These are phyloP conservation scores for Neofusicoccum kwambonambiense DNA, from an alignment of 2,329 filamentous ascomycete species.

Conservation along the genomic window DNA sequence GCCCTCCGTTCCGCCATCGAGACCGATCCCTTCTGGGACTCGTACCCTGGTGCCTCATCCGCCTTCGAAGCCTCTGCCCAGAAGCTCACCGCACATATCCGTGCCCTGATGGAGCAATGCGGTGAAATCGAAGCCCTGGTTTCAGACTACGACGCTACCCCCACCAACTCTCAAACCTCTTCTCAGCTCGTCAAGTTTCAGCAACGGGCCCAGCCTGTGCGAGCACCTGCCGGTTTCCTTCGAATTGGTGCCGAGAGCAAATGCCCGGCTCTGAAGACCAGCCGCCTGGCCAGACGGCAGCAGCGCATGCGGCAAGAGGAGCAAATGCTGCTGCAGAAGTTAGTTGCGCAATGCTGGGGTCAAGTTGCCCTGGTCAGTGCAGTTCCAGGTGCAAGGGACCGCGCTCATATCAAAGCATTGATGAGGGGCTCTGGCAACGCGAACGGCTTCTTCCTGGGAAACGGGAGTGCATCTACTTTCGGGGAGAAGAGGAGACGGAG, in stretches of 20 bases:
- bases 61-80: conserved; percentile 44
- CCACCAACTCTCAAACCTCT: conserved; percentile 20
- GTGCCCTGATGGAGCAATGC: conserved; percentile 47
- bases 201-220: conserved; percentile 8
- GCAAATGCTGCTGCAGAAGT: conserved; percentile 41
- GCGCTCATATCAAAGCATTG: conserved; percentile 6
- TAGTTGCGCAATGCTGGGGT: conserved; percentile 45
- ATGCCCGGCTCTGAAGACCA: conserved; percentile 32
- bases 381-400: neutral
- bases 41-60: conserved; percentile 39
- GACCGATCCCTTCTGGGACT: conserved; percentile 45
- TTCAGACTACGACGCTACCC: conserved; percentile 25
- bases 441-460: neutral
- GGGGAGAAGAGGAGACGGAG: conserved; percentile 16
- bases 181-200: neutral
- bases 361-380: conserved; percentile 22
- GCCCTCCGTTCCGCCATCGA: conserved; percentile 41
- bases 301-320: conserved; percentile 44
- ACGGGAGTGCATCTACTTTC: neutral
- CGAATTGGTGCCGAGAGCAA: conserved; percentile 4
- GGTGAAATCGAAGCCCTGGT: conserved; percentile 43
- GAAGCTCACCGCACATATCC: conserved; percentile 44
- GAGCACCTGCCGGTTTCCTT: neutral
- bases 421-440: neutral
- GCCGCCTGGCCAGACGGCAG: conserved; percentile 48